Evolutionary conservation across 768 basidiomycete species (phyloP).

Genomic region (Trichaptum fuscoviolaceum): DNA sequence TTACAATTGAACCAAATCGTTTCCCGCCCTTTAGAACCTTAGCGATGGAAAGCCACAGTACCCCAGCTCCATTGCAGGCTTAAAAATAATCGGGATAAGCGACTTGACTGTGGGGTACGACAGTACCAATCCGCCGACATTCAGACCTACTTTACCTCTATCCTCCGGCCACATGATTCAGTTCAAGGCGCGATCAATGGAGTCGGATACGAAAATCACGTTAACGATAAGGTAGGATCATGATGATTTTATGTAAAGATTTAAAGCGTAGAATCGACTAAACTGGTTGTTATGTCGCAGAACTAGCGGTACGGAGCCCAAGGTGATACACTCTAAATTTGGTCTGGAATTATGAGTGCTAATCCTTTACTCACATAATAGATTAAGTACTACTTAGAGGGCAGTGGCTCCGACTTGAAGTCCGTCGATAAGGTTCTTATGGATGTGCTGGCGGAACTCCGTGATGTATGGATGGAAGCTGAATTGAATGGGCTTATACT

Average conservation of each 20-base stretch:
- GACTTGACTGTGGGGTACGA: constrained; percentile 80
- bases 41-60: constrained; percentile 35
- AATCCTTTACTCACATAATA: constrained; percentile 13
- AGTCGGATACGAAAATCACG: constrained; percentile 44
- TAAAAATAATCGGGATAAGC: constrained; percentile 56
- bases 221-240: constrained; percentile 61
- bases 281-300: constrained; percentile 28
- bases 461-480: constrained; percentile 64
- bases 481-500: constrained; percentile 41
- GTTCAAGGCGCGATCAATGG: constrained; percentile 49
- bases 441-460: constrained; percentile 55
- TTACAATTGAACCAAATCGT: not conserved
- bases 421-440: constrained; percentile 46
- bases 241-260: constrained; percentile 11
- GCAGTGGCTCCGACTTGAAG: constrained; percentile 49
- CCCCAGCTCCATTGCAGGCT: constrained; percentile 54
- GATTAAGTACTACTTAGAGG: constrained; percentile 92
- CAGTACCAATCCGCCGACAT: constrained; percentile 63
- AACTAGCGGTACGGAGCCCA: constrained; percentile 88
- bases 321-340: constrained; percentile 38
- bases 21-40: constrained; percentile 10
- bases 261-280: constrained; percentile 6
- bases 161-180: constrained; percentile 86
- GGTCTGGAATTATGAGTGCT: not conserved
- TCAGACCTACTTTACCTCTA: constrained; percentile 55